Evolutionary conservation across 352 stramenopile species (phyloP), one percentile per base, ranked within the genome.

Genomic region (Globisporangium nagaii): DNA sequence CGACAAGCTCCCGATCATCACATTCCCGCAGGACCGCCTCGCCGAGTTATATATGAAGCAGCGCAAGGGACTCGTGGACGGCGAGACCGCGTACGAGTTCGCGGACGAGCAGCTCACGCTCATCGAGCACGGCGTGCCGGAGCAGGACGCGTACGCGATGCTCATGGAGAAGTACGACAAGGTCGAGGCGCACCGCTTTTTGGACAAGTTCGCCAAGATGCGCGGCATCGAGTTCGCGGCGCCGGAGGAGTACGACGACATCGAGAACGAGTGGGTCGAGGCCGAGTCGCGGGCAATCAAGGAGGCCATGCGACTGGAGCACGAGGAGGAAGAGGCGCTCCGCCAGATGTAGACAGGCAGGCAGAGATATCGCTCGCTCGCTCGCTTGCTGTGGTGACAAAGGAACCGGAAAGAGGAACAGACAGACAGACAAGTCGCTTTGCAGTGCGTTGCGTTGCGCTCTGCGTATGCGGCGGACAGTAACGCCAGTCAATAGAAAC

Each of bases 51-150:
- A 93, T 65, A 81, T 90, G 70, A 84, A 83, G 63, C 66, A 76
- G 56, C 75, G 77, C 55, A 65, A 84, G 27, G 80, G 77, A 34
- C 58, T 88, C 27, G 71, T 86, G 32, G 83, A 93, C 60, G 66
- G 66, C 53, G 80, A 91, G 66, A 93, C 83, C 10, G 83, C 83
- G 37, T 91, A 90, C 68, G 83, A 93, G 59, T 93, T 93, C 60
- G 83, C 83, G 4, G 83, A 93, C 58, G 83, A 93, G 52, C 83
- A 93, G 58, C 63, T 93, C 39, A 91, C 80, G 62, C 69, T 93
- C 3, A 93, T 93, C 50, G 83, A 93, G 62, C 46, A 85, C n/a
- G 83, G 83, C 13, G 65, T 93, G 28, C 73, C 83, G 9, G 83
- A 93, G 63, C 65, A 90, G 62, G 77, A 93, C 53, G 83, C 83